These are phyloP conservation scores for Oryza meridionalis DNA, from an alignment of 176 grass and related monocot genomes.

Conservation along the genomic window DNA sequence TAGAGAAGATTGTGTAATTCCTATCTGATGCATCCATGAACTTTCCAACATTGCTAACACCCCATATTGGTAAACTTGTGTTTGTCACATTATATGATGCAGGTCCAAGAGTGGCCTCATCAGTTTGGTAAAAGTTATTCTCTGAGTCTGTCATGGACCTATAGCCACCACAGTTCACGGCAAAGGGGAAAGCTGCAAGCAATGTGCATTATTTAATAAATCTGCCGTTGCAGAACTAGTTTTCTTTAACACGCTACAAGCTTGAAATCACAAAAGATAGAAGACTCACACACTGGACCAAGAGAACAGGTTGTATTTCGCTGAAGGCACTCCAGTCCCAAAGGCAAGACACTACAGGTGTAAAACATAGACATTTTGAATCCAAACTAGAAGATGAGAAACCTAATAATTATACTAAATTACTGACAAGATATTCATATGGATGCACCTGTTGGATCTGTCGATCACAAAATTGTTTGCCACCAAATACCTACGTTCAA, in stretches of 20 bases:
- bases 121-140: slow-evolving; percentile 42
- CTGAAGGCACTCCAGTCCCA: slow-evolving; percentile 71
- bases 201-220: slow-evolving; percentile 20
- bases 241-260: background rate
- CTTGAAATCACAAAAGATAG: background rate
- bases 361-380: background rate
- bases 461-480: slow-evolving; percentile 67
- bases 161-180: slow-evolving; percentile 57
- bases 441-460: slow-evolving; percentile 58
- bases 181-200: slow-evolving; percentile 63
- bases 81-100: slow-evolving; percentile 63
- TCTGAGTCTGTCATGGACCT: slow-evolving; percentile 49
- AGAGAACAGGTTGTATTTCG: slow-evolving; percentile 58
- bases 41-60: slow-evolving; percentile 65
- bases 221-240: background rate
- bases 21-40: slow-evolving; percentile 30
- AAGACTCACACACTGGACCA: slow-evolving; percentile 61
- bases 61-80: slow-evolving; percentile 49
- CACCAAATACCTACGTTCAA: slow-evolving; percentile 69
- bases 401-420: background rate
- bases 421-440: no score
- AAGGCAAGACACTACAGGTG: slow-evolving; percentile 51
- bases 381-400: slow-evolving; percentile 1
- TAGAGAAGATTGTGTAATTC: slow-evolving; percentile 35
- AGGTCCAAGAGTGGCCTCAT: slow-evolving; percentile 40